Base-by-base conservation (phyloP, 2,329 filamentous ascomycete species). In the Trichoderma afroharzianum region DNA sequence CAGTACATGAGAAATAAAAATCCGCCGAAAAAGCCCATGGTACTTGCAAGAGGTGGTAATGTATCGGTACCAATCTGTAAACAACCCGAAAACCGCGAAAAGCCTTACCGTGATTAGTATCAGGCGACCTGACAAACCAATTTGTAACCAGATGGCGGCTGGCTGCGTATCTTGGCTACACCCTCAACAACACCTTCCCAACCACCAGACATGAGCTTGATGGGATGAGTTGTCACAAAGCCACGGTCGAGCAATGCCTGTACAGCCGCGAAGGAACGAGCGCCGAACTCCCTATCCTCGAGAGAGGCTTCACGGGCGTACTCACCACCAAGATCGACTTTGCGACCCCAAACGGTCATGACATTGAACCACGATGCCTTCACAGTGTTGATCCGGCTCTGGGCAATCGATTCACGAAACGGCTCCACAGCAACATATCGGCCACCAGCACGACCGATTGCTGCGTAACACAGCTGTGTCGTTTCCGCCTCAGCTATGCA, bases 401-500 rank as follows among this genome's bases (percentile, higher is more conserved):
- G 33, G 33, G 36, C 33, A 30, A 63, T 26, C 6, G 32, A 14
- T 12, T 63, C 61, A 12, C 33, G 61, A 28, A 55, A 67, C 14
- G 47, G 39, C 32, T 83, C 80, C 2, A 83, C 76, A 1, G 76
- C 74, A 1, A 76, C 74, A 72, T 84, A 84, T 3, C 74, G 74
- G 2, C 82, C 83, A 24, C 82, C 82, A 0, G 79, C 75, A 1
- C 78, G 76, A 7, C 82, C 81, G 30, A 84, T 80, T 6, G 79
- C 79, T 39, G 36, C 36, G 36, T 39, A 39, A 1, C 36, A 39
- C 15, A 39, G 36, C 36, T 39, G 36, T 39, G 36, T 39, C 36
- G 36, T 39, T 18, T 39, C 36, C 3, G 36, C 36, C 3, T 39
- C 36, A 6, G 36, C 36, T 18, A 39, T 39, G 36, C 36, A 39